Percentiles rank a stretch among this genome's conserved stretches.
phyloP scores from a whole-genome alignment of 73 alveolate species.

The Paramecium pentaurelia region DNA sequence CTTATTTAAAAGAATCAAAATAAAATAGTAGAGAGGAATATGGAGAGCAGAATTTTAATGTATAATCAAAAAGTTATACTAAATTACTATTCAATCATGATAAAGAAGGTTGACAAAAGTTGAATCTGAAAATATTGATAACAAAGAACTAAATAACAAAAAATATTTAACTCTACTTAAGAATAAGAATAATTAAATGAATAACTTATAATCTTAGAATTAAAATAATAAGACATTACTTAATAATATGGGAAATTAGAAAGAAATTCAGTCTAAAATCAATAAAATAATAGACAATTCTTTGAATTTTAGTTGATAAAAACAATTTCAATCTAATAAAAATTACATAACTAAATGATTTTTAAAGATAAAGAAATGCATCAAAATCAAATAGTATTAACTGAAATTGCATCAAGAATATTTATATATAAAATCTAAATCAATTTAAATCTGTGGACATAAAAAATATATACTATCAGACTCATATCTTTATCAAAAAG shows the following conservation, averaged over 20 bases:
- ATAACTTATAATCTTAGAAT: background rate
- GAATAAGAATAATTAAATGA: background rate
- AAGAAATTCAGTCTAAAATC: background rate
- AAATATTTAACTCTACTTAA: too few relatives aligned
- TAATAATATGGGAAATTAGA: background rate
- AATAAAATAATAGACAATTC: background rate
- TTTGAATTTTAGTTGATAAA: background rate
- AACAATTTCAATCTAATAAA: background rate
- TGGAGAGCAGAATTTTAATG: background rate
- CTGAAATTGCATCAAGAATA: background rate
- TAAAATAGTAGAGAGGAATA: background rate
- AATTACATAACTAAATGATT: background rate
- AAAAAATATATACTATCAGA: background rate
- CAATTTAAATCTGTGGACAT: background rate
- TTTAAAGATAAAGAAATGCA: background rate
- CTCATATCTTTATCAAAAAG: background rate
- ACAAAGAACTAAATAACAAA: background rate
- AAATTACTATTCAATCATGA: background rate
- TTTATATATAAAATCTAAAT: background rate
- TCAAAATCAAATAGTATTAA: background rate
- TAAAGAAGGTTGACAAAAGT: background rate
- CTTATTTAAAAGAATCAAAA: background rate
- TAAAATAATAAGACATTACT: background rate
- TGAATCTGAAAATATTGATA: background rate
- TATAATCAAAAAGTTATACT: too few relatives aligned